Evolutionary conservation across 1,139 yeast genomes (phyloP).

Genomic region (Candida albicans): DNA sequence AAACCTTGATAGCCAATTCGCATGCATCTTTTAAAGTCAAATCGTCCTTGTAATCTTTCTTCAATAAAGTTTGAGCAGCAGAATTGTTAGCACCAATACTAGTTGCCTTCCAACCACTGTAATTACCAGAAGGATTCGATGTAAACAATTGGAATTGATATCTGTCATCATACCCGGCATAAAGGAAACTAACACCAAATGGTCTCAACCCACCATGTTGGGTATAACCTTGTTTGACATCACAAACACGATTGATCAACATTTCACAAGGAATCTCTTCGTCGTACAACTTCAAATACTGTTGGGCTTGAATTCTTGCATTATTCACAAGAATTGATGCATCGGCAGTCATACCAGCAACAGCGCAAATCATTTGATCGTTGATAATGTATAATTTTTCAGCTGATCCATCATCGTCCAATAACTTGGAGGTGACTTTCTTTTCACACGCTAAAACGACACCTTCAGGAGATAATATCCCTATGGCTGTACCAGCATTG

Average conservation of each 20-base stretch:
- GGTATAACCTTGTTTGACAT: slow-evolving; percentile 95
- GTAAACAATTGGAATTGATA: slow-evolving; percentile 91
- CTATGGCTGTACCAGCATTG: slow-evolving; percentile 97
- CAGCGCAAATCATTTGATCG: slow-evolving; percentile 86
- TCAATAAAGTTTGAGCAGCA: slow-evolving; percentile 92
- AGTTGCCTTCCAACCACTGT: slow-evolving; percentile 98
- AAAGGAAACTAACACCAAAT: slow-evolving; percentile 93
- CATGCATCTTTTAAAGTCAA: slow-evolving; percentile 76
- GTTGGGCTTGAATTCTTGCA: slow-evolving; percentile 86
- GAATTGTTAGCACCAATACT: slow-evolving; percentile 95
- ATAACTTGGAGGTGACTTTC: slow-evolving; percentile 85
- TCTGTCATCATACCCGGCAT: slow-evolving; percentile 93
- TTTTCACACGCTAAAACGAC: slow-evolving; percentile 96
- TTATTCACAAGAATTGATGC: slow-evolving; percentile 88
- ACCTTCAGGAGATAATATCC: slow-evolving; percentile 88
- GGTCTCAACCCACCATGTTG: slow-evolving; percentile 99
- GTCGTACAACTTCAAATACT: slow-evolving; percentile 78
- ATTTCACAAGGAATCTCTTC: slow-evolving; percentile 92
- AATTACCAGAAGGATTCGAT: slow-evolving; percentile 96
- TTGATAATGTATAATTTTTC: slow-evolving; percentile 88
- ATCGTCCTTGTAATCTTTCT: slow-evolving; percentile 91
- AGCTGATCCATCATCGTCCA: slow-evolving; percentile 91
- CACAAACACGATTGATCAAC: slow-evolving; percentile 85
- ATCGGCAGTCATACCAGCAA: slow-evolving; percentile 98
- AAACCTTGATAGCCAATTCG: slow-evolving; percentile 84